Conservation (phyloP, 2,329 filamentous ascomycete genomes). For the Aureobasidium leucospermi region DNA sequence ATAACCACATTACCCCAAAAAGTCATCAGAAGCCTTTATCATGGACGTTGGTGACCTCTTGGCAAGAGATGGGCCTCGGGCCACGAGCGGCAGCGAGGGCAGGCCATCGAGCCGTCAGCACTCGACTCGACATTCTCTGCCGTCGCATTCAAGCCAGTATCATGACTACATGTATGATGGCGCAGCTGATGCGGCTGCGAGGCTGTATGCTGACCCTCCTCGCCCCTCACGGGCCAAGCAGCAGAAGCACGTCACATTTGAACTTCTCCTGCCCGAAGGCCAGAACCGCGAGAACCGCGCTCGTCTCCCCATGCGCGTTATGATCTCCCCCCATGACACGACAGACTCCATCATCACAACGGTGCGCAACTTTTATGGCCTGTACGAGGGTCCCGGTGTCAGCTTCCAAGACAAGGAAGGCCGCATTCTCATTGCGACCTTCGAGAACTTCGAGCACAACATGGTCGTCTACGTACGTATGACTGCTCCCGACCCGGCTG, state of each 20-base stretch:
- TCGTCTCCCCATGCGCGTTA: constrained; percentile 75
- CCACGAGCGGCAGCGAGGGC: constrained; percentile 18
- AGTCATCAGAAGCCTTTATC: background rate
- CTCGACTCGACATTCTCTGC: constrained; percentile 24
- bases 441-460: constrained; percentile 89
- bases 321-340: constrained; percentile 91
- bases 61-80: constrained; percentile 17
- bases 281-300: constrained; percentile 59
- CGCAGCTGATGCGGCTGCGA: background rate
- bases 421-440: constrained; percentile 86
- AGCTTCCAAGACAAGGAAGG: constrained; percentile 90
- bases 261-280: constrained; percentile 62
- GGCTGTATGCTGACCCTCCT: constrained; percentile 17
- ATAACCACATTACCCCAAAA: background rate
- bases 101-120: constrained; percentile 29
- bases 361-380: constrained; percentile 97
- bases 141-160: constrained; percentile 14
- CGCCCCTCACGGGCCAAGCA: constrained; percentile 30
- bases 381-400: constrained; percentile 79
- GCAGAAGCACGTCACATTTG: constrained; percentile 70
- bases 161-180: background rate
- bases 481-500: constrained; percentile 25
- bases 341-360: constrained; percentile 97
- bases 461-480: constrained; percentile 85
- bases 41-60: constrained; percentile 34